These are phyloP conservation scores for Pseudohyphozyma bogoriensis DNA, from an alignment of 768 basidiomycete species.

Conservation along the genomic window DNA sequence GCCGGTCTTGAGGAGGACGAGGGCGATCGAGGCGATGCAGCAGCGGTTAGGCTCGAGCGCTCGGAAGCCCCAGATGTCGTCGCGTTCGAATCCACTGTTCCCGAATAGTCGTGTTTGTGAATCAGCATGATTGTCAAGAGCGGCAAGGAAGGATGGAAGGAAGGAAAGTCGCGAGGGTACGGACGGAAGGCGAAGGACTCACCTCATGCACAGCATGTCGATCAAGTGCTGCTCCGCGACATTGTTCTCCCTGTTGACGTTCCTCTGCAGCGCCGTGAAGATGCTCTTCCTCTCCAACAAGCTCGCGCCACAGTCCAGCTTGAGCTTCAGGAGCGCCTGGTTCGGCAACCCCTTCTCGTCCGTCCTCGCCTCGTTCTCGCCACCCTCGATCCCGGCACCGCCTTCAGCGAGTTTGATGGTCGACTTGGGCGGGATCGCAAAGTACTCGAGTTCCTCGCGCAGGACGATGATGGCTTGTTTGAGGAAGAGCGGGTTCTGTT, in stretches of 20 bases:
- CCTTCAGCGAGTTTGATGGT: constrained; percentile 11
- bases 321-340: constrained; percentile 63
- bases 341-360: constrained; percentile 74
- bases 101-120: too few relatives aligned
- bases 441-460: constrained; percentile 95
- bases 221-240: constrained; percentile 98
- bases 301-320: constrained; percentile 73
- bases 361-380: constrained; percentile 47
- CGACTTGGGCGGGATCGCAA: constrained; percentile 70
- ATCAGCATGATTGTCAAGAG: too few relatives aligned
- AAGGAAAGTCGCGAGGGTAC: not conserved
- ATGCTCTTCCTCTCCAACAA: constrained; percentile 83
- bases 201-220: constrained; percentile 99
- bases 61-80: constrained; percentile 97
- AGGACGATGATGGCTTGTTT: constrained; percentile 99
- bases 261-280: constrained; percentile 94
- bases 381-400: constrained; percentile 32
- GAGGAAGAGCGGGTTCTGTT: constrained; percentile 77
- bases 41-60: constrained; percentile 91
- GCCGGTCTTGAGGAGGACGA: constrained; percentile 93
- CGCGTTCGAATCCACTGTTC: constrained; percentile 84
- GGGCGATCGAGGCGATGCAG: constrained; percentile 95
- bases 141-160: not conserved
- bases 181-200: constrained; percentile 27
- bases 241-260: constrained; percentile 98